phyloP scores from a whole-genome alignment of 768 basidiomycete genomes.

The Hirschioporus abietinus region DNA sequence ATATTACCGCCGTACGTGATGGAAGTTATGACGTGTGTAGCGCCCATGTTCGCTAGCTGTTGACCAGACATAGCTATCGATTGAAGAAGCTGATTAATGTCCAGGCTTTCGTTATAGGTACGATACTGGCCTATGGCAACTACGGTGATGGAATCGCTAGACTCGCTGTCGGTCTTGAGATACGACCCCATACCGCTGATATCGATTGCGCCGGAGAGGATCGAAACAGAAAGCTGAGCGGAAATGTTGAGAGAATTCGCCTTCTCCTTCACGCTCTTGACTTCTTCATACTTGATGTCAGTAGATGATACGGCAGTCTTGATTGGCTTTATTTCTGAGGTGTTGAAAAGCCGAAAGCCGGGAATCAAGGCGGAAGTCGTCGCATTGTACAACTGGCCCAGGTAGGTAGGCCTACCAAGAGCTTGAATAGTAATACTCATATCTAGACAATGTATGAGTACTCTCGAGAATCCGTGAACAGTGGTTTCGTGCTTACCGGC shows the following conservation, averaged over 20 bases:
- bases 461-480: background rate
- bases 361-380: background rate
- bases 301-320: background rate
- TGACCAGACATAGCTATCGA: background rate
- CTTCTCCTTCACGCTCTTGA: background rate
- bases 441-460: background rate
- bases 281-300: background rate
- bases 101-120: background rate
- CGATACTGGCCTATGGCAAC: background rate
- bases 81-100: background rate
- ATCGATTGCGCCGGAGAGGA: background rate
- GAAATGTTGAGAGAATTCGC: background rate
- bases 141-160: background rate
- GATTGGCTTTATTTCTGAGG: conserved; percentile 1
- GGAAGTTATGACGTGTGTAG: background rate
- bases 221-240: background rate
- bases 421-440: background rate
- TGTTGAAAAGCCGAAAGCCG: background rate
- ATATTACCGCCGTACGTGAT: background rate
- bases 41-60: background rate
- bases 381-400: background rate
- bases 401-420: background rate
- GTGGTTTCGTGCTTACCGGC: background rate
- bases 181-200: background rate
- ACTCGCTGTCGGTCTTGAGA: background rate